These are phyloP conservation scores for Picochlorum sp. DNA, from an alignment of 139 green algal genomes.

Conservation along the genomic window DNA sequence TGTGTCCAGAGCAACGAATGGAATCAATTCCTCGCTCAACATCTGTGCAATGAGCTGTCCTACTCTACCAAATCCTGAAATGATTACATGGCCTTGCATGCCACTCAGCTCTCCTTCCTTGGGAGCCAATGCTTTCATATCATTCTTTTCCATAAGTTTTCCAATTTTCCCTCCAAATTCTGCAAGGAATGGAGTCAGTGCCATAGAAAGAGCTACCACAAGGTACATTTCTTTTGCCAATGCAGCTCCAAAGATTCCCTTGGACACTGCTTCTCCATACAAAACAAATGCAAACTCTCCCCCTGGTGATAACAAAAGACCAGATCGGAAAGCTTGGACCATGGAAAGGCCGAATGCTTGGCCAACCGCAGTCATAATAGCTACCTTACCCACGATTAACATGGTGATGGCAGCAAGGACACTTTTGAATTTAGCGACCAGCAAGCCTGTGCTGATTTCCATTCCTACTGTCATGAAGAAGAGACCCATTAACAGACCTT, in stretches of 20 bases:
- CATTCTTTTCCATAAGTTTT: conserved; percentile 65
- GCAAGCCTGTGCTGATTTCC: conserved; percentile 61
- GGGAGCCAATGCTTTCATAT: conserved; percentile 70
- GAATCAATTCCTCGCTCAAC: conserved; percentile 89
- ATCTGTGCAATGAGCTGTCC: conserved; percentile 89
- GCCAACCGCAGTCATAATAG: conserved; percentile 72
- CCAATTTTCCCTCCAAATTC: conserved; percentile 68
- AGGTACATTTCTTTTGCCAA: conserved; percentile 87
- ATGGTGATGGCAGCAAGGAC: conserved; percentile 64
- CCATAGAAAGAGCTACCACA: conserved; percentile 94
- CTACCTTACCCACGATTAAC: conserved; percentile 75
- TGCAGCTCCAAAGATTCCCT: conserved; percentile 40
- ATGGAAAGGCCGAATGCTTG: conserved; percentile 73
- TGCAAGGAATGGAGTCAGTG: conserved; percentile 89
- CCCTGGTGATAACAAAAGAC: conserved; percentile 83
- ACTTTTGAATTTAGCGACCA: conserved; percentile 54
- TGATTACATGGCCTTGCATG: conserved; percentile 89
- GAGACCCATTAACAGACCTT: conserved; percentile 96
- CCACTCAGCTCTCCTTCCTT: conserved; percentile 63
- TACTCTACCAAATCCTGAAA: conserved; percentile 82
- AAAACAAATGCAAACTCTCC: conserved; percentile 99
- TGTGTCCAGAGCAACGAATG: conserved; percentile 94
- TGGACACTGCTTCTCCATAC: conserved; percentile 78
- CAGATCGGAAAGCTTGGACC: conserved; percentile 54
- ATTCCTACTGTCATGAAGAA: conserved; percentile 99